phyloP scores from a whole-genome alignment of 1,284 basidiomycete species.

The Blastosporella zonata region DNA sequence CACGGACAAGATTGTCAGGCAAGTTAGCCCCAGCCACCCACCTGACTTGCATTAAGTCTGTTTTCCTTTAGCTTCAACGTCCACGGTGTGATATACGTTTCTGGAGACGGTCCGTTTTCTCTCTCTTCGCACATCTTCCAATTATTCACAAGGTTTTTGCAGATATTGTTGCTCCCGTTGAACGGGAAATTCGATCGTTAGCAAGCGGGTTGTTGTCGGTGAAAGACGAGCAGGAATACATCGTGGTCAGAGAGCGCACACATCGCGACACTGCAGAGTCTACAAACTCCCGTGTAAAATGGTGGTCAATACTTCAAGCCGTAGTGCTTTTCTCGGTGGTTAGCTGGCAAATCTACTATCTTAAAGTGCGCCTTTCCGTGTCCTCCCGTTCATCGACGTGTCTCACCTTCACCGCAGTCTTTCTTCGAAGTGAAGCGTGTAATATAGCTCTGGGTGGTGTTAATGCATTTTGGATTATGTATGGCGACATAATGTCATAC shows the following conservation, averaged over 20 bases:
- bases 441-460: slow-evolving; percentile 52
- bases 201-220: slow-evolving; percentile 84
- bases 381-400: neutral
- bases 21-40: slow-evolving; percentile 26
- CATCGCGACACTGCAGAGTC: slow-evolving; percentile 96
- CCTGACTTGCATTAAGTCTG: slow-evolving; percentile 1
- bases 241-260: slow-evolving; percentile 89
- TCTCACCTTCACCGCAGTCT: slow-evolving; percentile 43
- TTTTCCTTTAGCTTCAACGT: slow-evolving; percentile 91
- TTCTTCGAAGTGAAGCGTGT: slow-evolving; percentile 96
- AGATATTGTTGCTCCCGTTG: slow-evolving; percentile 90
- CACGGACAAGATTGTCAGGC: slow-evolving; percentile 93
- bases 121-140: slow-evolving; percentile 6
- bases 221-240: slow-evolving; percentile 99
- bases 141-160: slow-evolving; percentile 15
- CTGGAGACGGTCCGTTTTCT: slow-evolving; percentile 66
- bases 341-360: slow-evolving; percentile 97
- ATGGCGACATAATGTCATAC: slow-evolving; percentile 4
- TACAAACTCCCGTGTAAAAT: slow-evolving; percentile 95
- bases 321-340: slow-evolving; percentile 87
- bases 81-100: slow-evolving; percentile 93
- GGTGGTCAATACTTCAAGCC: slow-evolving; percentile 96
- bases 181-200: slow-evolving; percentile 91
- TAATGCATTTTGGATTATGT: slow-evolving; percentile 6
- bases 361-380: slow-evolving; percentile 66